These are phyloP conservation scores for Hypomyces rosellus DNA, from an alignment of 2,329 filamentous ascomycete species.

Conservation along the genomic window DNA sequence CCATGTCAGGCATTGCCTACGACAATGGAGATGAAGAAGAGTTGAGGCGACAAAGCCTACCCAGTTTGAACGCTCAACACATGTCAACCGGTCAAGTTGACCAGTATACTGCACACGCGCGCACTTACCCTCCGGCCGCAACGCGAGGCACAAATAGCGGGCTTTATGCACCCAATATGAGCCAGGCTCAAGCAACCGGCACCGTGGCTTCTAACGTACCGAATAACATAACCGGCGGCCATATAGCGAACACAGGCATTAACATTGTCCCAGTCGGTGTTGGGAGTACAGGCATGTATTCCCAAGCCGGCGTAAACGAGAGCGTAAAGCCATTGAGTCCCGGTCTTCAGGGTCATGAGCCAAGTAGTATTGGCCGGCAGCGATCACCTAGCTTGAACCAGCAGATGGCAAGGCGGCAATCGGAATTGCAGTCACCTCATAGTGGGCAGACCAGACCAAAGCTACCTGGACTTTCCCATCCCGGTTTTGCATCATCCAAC, in stretches of 20 bases:
- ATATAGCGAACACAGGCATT: slow-evolving; percentile 44
- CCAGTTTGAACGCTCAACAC: slow-evolving; percentile 68
- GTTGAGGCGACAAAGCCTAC: slow-evolving; percentile 61
- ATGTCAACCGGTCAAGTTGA: slow-evolving; percentile 44
- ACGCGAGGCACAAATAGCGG: slow-evolving; percentile 44
- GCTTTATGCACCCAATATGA: slow-evolving; percentile 57
- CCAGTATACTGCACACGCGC: slow-evolving; percentile 55
- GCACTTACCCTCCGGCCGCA: slow-evolving; percentile 72
- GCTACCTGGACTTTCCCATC: slow-evolving; percentile 31
- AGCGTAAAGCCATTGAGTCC: slow-evolving; percentile 80
- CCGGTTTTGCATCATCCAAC: slow-evolving; percentile 27
- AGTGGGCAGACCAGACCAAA: slow-evolving; percentile 35
- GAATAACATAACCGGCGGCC: slow-evolving; percentile 34
- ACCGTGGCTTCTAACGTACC: slow-evolving; percentile 47
- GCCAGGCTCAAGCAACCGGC: slow-evolving; percentile 45
- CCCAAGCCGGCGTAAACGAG: slow-evolving; percentile 70
- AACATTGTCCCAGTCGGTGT: slow-evolving; percentile 42
- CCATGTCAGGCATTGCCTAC: slow-evolving; percentile 52
- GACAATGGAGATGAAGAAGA: slow-evolving; percentile 56
- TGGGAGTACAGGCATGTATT: slow-evolving; percentile 56
- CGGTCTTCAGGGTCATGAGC: slow-evolving; percentile 47
- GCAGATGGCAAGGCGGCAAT: slow-evolving; percentile 47
- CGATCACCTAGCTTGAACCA: slow-evolving; percentile 61
- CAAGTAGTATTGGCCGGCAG: slow-evolving; percentile 45
- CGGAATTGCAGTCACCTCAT: slow-evolving; percentile 51